Evolutionary conservation across 2,329 filamentous ascomycete genomes (phyloP).

Genomic region (Neobulgaria alba): DNA sequence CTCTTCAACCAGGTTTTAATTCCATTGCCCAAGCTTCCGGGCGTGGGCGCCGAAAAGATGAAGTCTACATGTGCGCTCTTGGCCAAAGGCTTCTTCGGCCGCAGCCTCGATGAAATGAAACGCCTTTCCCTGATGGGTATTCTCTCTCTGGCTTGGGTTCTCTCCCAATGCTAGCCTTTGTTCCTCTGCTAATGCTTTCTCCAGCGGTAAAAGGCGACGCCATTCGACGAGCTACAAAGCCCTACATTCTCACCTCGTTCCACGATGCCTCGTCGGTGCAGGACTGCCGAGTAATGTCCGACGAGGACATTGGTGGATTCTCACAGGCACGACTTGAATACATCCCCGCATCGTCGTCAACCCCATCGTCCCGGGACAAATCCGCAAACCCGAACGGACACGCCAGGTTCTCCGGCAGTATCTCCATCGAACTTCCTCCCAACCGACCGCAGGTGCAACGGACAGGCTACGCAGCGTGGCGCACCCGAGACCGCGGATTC

Average conservation of each 20-base stretch:
- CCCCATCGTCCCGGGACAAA: conserved; percentile 16
- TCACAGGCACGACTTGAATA: conserved; percentile 63
- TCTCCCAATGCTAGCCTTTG: too few species aligned
- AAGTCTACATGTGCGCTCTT: conserved; percentile 36
- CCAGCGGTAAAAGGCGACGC: conserved; percentile 62
- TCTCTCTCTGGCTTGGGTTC: background rate
- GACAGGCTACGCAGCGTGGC: conserved; percentile 83
- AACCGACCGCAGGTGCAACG: conserved; percentile 67
- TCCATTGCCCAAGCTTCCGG: too few species aligned
- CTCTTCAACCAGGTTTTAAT: too few species aligned
- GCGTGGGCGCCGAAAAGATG: too few species aligned
- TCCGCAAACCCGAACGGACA: conserved; percentile 42
- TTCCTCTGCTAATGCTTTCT: conserved; percentile 9
- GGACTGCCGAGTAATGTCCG: conserved; percentile 71
- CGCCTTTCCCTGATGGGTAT: conserved; percentile 48
- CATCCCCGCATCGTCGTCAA: conserved; percentile 18
- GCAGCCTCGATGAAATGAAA: conserved; percentile 53
- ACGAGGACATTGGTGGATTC: conserved; percentile 78
- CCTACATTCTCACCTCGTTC: conserved; percentile 59
- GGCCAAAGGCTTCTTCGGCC: conserved; percentile 45
- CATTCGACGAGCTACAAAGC: conserved; percentile 54
- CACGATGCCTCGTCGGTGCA: conserved; percentile 37
- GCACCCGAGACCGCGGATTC: conserved; percentile 66
- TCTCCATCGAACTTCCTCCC: conserved; percentile 75
- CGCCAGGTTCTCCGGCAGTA: conserved; percentile 75